Evolutionary conservation across 148 eudicot genomes (phyloP).

Genomic region (Polygonum maritimum): DNA sequence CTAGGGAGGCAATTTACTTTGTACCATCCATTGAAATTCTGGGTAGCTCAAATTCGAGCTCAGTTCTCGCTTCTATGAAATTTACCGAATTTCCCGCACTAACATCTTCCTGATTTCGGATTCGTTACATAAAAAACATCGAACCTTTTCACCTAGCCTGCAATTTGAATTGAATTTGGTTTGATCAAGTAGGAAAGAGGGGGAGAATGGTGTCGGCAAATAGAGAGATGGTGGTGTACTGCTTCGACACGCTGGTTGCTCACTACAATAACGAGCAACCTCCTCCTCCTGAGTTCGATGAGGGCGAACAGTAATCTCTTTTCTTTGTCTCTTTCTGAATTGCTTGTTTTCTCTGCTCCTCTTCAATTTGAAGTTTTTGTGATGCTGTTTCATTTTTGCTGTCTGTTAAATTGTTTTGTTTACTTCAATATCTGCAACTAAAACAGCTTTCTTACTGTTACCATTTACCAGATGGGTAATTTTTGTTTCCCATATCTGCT

Average conservation of each 20-base stretch:
- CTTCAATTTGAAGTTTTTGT: not conserved
- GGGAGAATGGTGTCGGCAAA: conserved; percentile 70
- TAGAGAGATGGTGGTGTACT: conserved; percentile 77
- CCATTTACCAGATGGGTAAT: not conserved
- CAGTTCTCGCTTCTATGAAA: not conserved
- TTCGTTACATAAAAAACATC: not conserved
- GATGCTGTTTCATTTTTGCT: not conserved
- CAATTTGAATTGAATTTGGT: not conserved
- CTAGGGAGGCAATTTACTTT: not conserved
- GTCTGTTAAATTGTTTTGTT: not conserved
- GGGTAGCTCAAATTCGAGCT: not conserved
- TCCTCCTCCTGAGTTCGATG: conserved; percentile 82
- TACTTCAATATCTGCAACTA: not conserved
- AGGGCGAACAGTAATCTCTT: conserved; percentile 51
- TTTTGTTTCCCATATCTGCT: not conserved
- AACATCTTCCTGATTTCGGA: not conserved
- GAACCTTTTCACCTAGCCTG: not conserved
- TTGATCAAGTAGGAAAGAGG: not conserved
- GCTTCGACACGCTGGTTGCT: conserved; percentile 77
- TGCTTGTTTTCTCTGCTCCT: not conserved
- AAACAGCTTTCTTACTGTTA: not conserved
- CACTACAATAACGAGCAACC: conserved; percentile 60
- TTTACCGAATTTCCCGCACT: not conserved
- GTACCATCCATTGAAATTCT: not conserved
- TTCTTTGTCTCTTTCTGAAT: not conserved